These are phyloP conservation scores for Xylaria sp. DNA, from an alignment of 2,329 filamentous ascomycete species.

Conservation along the genomic window DNA sequence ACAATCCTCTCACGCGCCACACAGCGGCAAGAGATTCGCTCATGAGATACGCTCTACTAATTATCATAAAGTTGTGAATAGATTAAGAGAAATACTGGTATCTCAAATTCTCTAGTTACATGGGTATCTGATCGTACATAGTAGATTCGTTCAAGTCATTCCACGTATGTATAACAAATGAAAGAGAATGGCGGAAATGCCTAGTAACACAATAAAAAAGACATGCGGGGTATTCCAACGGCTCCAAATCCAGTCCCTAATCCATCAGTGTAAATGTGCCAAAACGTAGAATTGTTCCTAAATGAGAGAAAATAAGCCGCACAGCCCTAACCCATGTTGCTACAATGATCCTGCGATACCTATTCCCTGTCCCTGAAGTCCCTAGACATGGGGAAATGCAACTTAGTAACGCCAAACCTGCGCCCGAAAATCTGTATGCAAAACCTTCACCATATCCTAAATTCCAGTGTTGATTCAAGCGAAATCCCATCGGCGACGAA, in stretches of 20 bases:
- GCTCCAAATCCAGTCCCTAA: slow-evolving; percentile 1
- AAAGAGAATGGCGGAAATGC: not conserved
- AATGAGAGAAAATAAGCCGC: slow-evolving; percentile 1
- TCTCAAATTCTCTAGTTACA: slow-evolving; percentile 10
- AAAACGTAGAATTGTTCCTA: slow-evolving; percentile 15
- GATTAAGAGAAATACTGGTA: not conserved
- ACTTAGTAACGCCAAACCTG: slow-evolving; percentile 13
- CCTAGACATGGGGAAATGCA: slow-evolving; percentile 21
- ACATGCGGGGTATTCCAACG: slow-evolving; percentile 27
- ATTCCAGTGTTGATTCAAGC: slow-evolving; percentile 11
- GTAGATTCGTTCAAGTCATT: slow-evolving; percentile 14
- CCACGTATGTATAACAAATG: slow-evolving; percentile 1
- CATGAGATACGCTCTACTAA: slow-evolving; percentile 20
- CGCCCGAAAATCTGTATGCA: slow-evolving; percentile 20
- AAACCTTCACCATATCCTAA: not conserved
- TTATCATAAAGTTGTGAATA: not conserved
- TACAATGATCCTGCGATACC: not conserved
- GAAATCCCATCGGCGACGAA: slow-evolving; percentile 33
- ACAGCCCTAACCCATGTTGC: slow-evolving; percentile 5
- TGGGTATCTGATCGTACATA: slow-evolving; percentile 15
- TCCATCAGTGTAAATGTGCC: slow-evolving; percentile 7
- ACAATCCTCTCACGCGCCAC: slow-evolving; percentile 28
- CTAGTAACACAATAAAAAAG: not conserved
- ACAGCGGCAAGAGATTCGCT: slow-evolving; percentile 17
- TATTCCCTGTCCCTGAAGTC: slow-evolving; percentile 6